Percentiles rank a stretch among this genome's conserved stretches.
These are phyloP conservation scores for Alternaria sp. DNA, from an alignment of 2,329 filamentous ascomycete species.

Conservation along the genomic window DNA sequence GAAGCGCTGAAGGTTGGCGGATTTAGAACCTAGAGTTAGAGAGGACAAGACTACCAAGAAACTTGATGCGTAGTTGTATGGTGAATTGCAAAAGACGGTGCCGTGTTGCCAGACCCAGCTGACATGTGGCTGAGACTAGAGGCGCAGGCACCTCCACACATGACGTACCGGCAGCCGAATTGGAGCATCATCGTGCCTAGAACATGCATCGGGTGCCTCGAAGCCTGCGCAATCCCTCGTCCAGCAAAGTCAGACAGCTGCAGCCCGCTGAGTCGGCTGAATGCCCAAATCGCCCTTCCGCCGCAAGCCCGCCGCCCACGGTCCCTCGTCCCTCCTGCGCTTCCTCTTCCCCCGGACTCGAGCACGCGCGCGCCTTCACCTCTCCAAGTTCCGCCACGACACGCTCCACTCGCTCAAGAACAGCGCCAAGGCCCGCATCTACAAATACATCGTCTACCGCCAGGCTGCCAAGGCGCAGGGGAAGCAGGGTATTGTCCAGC, in stretches of 20 bases:
- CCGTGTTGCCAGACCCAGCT: not conserved
- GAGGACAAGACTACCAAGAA: not conserved
- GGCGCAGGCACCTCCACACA: slow-evolving; percentile 12
- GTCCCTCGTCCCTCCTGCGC: slow-evolving; percentile 59
- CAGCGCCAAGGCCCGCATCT: slow-evolving; percentile 76
- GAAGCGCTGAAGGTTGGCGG: not conserved
- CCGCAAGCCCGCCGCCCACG: slow-evolving; percentile 39
- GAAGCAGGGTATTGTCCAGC: slow-evolving; percentile 38
- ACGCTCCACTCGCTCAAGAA: slow-evolving; percentile 74
- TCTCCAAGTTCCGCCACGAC: slow-evolving; percentile 76
- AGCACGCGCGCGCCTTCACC: slow-evolving; percentile 68
- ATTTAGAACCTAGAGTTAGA: not conserved
- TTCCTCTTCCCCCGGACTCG: slow-evolving; percentile 71
- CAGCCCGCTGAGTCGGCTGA: slow-evolving; percentile 25
- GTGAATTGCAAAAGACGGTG: not conserved
- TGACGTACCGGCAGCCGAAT: slow-evolving; percentile 21
- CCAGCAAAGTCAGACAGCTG: slow-evolving; percentile 13
- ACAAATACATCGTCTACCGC: slow-evolving; percentile 71
- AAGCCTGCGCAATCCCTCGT: slow-evolving; percentile 10
- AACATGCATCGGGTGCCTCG: slow-evolving; percentile 4
- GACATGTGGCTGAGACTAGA: slow-evolving; percentile 5
- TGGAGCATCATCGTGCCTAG: slow-evolving; percentile 14
- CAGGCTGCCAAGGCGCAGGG: slow-evolving; percentile 53
- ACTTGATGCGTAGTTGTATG: not conserved
- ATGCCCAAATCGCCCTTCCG: slow-evolving; percentile 44